phyloP scores from a whole-genome alignment of 441 rosid genomes.

The Euphorbia schlechtendalii region DNA sequence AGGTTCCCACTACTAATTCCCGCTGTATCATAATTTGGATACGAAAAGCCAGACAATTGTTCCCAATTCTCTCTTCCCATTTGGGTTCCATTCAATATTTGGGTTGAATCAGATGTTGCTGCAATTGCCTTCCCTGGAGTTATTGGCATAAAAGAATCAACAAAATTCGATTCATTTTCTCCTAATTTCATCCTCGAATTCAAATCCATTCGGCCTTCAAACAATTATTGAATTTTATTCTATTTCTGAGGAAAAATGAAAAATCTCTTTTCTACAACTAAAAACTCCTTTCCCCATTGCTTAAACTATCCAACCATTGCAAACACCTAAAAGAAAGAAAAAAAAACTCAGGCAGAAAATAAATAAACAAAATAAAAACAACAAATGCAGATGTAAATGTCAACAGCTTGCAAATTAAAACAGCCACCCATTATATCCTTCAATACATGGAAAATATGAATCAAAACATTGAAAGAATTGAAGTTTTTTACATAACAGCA shows the following conservation, averaged over 20 bases:
- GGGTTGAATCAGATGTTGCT: constrained; percentile 25
- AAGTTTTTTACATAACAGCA: constrained; percentile 15
- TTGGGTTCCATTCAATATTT: constrained; percentile 16
- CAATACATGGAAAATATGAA: constrained; percentile 15
- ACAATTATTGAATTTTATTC: neutral
- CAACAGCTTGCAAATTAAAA: constrained; percentile 20
- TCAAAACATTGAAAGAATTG: neutral
- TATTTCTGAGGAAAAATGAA: neutral
- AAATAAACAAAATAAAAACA: constrained; percentile 15
- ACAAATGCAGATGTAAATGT: no score
- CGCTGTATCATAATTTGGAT: constrained; percentile 20
- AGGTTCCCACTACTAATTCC: constrained; percentile 23
- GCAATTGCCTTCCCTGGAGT: constrained; percentile 46
- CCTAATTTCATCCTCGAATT: constrained; percentile 35
- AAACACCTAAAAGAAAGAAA: neutral
- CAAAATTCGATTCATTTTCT: constrained; percentile 10
- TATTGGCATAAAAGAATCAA: constrained; percentile 43
- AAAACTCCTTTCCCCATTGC: constrained; percentile 22
- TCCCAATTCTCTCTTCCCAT: constrained; percentile 29
- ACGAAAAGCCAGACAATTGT: constrained; percentile 29
- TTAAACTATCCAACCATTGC: neutral
- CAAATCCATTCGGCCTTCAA: constrained; percentile 24
- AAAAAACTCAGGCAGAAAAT: constrained; percentile 8
- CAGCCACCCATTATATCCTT: constrained; percentile 19
- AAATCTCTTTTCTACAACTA: neutral